Conservation (phyloP, 768 basidiomycete species). For the Calocybe cyanea region DNA sequence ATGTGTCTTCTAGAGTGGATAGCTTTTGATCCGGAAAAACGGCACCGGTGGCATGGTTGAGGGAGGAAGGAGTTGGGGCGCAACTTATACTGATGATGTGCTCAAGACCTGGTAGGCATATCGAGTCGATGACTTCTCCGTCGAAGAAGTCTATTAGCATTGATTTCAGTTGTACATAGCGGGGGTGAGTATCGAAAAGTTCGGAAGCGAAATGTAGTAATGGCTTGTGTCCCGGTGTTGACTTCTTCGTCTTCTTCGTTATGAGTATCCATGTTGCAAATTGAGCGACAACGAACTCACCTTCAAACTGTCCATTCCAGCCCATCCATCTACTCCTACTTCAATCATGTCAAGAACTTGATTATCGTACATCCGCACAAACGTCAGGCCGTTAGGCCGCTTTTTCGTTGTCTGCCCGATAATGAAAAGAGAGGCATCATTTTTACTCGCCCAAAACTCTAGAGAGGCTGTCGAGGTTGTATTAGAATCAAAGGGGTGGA, state of each 20-base stretch:
- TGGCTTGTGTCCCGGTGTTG: conserved; percentile 85
- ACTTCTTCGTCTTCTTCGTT: conserved; percentile 71
- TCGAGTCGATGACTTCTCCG: conserved; percentile 76
- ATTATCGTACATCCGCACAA: conserved; percentile 84
- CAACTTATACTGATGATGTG: conserved; percentile 83
- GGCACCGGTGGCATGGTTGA: conserved; percentile 38
- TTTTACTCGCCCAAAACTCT: conserved; percentile 91
- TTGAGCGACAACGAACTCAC: conserved; percentile 38
- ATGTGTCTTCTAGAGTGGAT: conserved; percentile 33
- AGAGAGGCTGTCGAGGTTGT: conserved; percentile 54
- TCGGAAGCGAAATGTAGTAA: conserved; percentile 95
- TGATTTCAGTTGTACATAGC: conserved; percentile 89
- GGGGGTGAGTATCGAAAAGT: conserved; percentile 91
- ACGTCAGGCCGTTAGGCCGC: conserved; percentile 79
- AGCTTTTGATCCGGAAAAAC: conserved; percentile 19
- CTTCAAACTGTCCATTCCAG: conserved; percentile 80
- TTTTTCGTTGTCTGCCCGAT: conserved; percentile 94
- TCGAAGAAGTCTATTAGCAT: conserved; percentile 90
- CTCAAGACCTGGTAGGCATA: conserved; percentile 81
- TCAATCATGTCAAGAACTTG: conserved; percentile 93
- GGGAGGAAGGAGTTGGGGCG: conserved; percentile 56
- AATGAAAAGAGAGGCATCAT: conserved; percentile 90
- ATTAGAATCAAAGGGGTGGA: conserved; percentile 86
- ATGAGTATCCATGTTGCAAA: not conserved
- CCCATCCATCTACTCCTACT: conserved; percentile 79